Base-by-base conservation (phyloP, 352 stramenopile species). In the Globisporangium rhizosaccharum region DNA sequence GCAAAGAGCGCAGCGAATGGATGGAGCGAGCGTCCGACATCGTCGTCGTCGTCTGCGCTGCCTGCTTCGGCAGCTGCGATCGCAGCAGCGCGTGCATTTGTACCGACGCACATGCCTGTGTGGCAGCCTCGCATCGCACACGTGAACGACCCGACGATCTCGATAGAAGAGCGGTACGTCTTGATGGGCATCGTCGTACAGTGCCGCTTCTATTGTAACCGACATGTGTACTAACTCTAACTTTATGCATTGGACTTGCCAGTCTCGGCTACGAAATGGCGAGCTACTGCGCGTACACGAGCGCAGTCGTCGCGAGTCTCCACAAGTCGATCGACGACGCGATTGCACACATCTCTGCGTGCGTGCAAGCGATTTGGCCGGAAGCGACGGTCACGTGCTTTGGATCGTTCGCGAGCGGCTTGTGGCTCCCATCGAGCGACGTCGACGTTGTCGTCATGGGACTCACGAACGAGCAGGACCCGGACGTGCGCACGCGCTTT, bases 401-500 rank as follows among this genome's bases (percentile, higher is more conserved):
- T 66, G 88, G 88, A 15, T 95, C 84, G 51, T 95, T 92, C 50
- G 81, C 82, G 23, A 96, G 73, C 23, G 88, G 83, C 0, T 72
- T 97, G n/a, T 95, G 87, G 83, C 73, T 94, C 33, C 87, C 88
- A 8, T 90, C 82, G 4, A 94, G 83, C 50, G 88, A 97, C 56
- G 82, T 97, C 5, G 88, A 97, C 58, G 85, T 97, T 15, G 87
- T 96, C 10, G 78, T 96, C 10, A 83, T 92, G 63, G 75, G 69
- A 1, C 75, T 94, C 28, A 68, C 72, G 4, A 76, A 73, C 51
- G 28, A 62, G 11, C 50, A 67, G 25, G 71, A 79, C 59, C 51
- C 55, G 50, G 66, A 78, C 51, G 71, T 79, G n/a, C 66, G 68
- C 18, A 81, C 72, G 48, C 61, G 51, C 14, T 88, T 88, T 28